Conservation (phyloP, 2,329 filamentous ascomycete species). For the Colletotrichum australisinense region DNA sequence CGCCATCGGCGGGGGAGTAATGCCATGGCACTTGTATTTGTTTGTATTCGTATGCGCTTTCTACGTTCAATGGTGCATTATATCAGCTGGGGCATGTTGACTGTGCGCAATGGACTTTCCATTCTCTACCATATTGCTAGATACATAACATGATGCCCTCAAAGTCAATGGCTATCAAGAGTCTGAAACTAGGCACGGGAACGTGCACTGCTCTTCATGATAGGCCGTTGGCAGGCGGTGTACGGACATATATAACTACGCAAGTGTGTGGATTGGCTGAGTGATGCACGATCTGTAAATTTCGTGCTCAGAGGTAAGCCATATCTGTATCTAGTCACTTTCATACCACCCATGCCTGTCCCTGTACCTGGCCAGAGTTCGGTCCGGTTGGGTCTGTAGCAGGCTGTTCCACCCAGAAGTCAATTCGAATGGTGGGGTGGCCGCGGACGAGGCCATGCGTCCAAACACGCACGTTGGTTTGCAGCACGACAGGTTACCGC, state of each 20-base stretch:
- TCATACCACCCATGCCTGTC: neutral
- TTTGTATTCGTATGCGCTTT: neutral
- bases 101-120: neutral
- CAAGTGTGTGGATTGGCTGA: neutral
- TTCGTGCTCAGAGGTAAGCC: neutral
- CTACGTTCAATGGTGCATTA: neutral
- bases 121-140: neutral
- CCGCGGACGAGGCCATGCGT: neutral
- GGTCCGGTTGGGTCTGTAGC: neutral
- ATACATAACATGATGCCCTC: neutral
- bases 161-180: neutral
- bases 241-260: neutral
- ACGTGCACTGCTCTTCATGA: neutral
- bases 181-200: neutral
- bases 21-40: neutral
- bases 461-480: constrained; percentile 1
- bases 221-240: neutral
- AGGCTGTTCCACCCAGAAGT: neutral
- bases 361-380: neutral
- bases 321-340: neutral
- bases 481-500: constrained; percentile 2
- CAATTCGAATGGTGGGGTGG: neutral
- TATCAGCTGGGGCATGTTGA: neutral
- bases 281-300: neutral
- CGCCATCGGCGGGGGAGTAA: neutral